A percentile compares a stretch with the other conserved stretches of the same genome.
Evolutionary conservation across 768 basidiomycete genomes (phyloP).

Genomic region (Termitomyces sp.): DNA sequence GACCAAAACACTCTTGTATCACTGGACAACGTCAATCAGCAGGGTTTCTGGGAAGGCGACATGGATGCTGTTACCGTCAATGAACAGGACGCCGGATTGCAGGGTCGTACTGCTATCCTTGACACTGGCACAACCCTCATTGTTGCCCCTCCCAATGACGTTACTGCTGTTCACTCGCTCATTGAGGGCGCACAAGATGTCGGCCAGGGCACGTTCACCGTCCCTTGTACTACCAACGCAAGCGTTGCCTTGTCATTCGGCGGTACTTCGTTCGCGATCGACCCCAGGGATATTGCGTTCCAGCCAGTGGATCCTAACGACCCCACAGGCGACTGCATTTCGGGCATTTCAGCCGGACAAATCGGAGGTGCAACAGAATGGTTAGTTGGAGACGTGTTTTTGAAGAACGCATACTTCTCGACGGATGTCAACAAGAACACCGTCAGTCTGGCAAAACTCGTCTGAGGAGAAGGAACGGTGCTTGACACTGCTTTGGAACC

Average conservation of each 20-base stretch:
- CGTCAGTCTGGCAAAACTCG: slow-evolving; percentile 53
- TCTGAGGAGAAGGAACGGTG: slow-evolving; percentile 6
- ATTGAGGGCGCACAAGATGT: slow-evolving; percentile 37
- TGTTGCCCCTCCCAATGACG: slow-evolving; percentile 35
- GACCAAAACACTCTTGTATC: slow-evolving; percentile 50
- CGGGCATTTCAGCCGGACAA: slow-evolving; percentile 61
- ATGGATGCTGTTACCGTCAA: slow-evolving; percentile 56
- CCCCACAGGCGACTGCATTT: slow-evolving; percentile 60
- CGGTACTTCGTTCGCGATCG: slow-evolving; percentile 44
- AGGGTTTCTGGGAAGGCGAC: slow-evolving; percentile 79
- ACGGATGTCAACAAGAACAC: slow-evolving; percentile 53
- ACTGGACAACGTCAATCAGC: slow-evolving; percentile 52
- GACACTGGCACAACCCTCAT: slow-evolving; percentile 57
- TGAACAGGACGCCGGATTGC: slow-evolving; percentile 43
- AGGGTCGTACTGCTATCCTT: slow-evolving; percentile 66
- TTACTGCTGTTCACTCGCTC: slow-evolving; percentile 32
- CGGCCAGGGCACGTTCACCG: slow-evolving; percentile 44
- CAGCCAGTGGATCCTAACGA: slow-evolving; percentile 40
- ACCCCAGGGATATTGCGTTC: slow-evolving; percentile 61
- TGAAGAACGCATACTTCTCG: slow-evolving; percentile 75
- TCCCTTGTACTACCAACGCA: slow-evolving; percentile 40
- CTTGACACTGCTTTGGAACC: not conserved
- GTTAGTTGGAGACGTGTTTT: slow-evolving; percentile 74
- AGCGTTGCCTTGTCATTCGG: slow-evolving; percentile 44
- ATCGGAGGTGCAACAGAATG: slow-evolving; percentile 58